These are phyloP conservation scores for Skeletonema tropicum DNA, from an alignment of 108 stramenopile species.

Conservation along the genomic window DNA sequence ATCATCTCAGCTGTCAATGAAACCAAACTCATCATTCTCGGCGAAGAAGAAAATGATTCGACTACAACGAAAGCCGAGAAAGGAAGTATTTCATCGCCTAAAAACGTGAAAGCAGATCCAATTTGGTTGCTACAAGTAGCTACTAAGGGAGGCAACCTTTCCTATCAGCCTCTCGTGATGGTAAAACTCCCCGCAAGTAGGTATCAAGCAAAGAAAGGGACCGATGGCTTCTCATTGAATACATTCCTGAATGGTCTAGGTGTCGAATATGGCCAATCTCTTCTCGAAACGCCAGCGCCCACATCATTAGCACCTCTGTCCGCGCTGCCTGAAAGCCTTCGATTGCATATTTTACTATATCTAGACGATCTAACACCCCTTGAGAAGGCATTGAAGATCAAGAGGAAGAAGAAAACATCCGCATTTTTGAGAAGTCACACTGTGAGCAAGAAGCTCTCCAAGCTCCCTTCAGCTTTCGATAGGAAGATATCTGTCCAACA, in stretches of 20 bases:
- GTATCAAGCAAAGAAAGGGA: slow-evolving; percentile 54
- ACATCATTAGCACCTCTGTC: slow-evolving; percentile 56
- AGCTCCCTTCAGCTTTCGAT: background rate
- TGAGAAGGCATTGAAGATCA: slow-evolving; percentile 63
- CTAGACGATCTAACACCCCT: slow-evolving; percentile 64
- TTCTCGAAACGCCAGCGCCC: slow-evolving; percentile 10
- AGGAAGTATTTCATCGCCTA: background rate
- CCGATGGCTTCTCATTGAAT: slow-evolving; percentile 65
- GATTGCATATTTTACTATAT: slow-evolving; percentile 74
- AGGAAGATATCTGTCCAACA: background rate
- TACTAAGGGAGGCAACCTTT: slow-evolving; percentile 45
- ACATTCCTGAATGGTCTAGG: slow-evolving; percentile 56
- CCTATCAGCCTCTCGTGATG: slow-evolving; percentile 49
- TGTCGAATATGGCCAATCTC: slow-evolving; percentile 53
- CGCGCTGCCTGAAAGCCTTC: slow-evolving; percentile 63
- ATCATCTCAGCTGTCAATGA: slow-evolving; percentile 19
- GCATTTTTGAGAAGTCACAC: slow-evolving; percentile 57
- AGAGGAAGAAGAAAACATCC: slow-evolving; percentile 56
- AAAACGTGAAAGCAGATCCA: slow-evolving; percentile 33
- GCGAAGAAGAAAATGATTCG: background rate
- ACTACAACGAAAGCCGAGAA: background rate
- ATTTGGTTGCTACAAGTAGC: slow-evolving; percentile 40
- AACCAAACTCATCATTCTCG: slow-evolving; percentile 19
- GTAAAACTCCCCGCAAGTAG: slow-evolving; percentile 57
- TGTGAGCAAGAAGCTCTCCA: slow-evolving; percentile 62